Evolutionary conservation across 192 early-diverging fungal species (phyloP), one percentile per base, ranked within the genome.

Genomic region (Mortierella alpina): DNA sequence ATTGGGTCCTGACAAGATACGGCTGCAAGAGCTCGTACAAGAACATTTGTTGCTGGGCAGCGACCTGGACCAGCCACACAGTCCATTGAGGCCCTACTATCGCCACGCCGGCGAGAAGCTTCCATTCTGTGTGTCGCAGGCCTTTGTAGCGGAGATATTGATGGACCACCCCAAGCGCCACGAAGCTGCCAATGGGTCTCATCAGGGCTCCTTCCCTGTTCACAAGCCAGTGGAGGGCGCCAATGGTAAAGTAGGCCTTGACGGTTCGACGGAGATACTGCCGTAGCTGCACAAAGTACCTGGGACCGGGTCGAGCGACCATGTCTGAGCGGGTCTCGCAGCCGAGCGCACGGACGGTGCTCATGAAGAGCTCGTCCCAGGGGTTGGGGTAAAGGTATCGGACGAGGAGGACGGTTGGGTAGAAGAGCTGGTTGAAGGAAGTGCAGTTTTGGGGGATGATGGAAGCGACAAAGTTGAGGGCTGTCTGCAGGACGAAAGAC

Each of bases 1-100:
- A 80, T 3, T 72, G 69, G 4, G 68, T 66, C 6, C 77, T 49
- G 22, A 42, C 53, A 12, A 80, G 15, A 42, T 80, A 80, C 6
- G 77, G 77, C 39, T 80, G 77, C 47, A 80, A 22, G 7, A 80
- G 60, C 15, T 80, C 77, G 22, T 72, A 63, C 44, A 80, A 59
- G 66, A 80, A 68, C 14, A 80, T 14, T 18, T 80, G 70, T 41
- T 80, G 77, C 41, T 72, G 65, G 15, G 68, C 40, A 13, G 39
- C 58, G 18, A 45, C 52, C 55, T 72, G 77, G 31, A 72, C 47
- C 6, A 68, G n/a, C 77, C 77, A 80, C 18, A 80, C 55, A 9
- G 70, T 42, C 70, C 65, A 68, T 4, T 63, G 52, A 6, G 77
- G 77, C 1, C 77, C 77, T 4, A 78, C 46, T 7, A 78, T 46